phyloP scores from a whole-genome alignment of 2,329 filamentous ascomycete species.

The Stachybotrys chlorohalonatus region DNA sequence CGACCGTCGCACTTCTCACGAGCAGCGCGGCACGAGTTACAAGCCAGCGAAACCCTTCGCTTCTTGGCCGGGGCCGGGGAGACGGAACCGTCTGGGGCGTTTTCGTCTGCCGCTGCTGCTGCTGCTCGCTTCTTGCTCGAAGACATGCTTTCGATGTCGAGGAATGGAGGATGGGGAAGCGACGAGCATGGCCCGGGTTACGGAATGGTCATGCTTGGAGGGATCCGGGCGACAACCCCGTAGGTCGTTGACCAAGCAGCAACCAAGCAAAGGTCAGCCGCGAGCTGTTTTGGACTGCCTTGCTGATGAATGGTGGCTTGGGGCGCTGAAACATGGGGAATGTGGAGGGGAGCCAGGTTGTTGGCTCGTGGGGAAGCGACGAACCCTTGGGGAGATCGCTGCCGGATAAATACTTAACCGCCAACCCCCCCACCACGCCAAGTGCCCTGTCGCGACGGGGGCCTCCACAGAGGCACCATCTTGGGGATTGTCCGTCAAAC shows the following conservation, averaged over 20 bases:
- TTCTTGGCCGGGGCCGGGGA: conserved; percentile 35
- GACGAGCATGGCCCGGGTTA: not conserved
- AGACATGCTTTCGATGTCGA: not conserved
- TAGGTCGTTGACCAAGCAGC: not conserved
- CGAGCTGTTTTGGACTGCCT: not conserved
- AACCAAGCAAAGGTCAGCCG: not conserved
- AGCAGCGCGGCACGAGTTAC: conserved; percentile 57
- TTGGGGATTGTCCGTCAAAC: too few species aligned
- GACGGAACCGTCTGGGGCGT: not conserved
- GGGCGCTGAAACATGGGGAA: not conserved
- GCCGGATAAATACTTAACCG: conserved; percentile 13
- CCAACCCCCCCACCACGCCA: not conserved
- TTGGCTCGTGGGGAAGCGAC: not conserved
- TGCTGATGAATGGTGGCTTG: not conserved
- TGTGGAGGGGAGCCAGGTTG: conserved; percentile 5
- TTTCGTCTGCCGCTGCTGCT: not conserved
- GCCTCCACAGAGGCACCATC: too few species aligned
- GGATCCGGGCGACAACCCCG: not conserved
- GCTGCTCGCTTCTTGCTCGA: not conserved
- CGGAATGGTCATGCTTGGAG: not conserved
- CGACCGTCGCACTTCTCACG: conserved; percentile 66
- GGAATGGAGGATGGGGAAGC: not conserved
- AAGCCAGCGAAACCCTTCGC: conserved; percentile 58
- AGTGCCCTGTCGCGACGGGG: not conserved
- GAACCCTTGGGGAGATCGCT: not conserved